Percentiles rank a stretch among this genome's conserved stretches.
These are phyloP conservation scores for Pyricularia grisea DNA, from an alignment of 2,329 filamentous ascomycete genomes.

Conservation along the genomic window DNA sequence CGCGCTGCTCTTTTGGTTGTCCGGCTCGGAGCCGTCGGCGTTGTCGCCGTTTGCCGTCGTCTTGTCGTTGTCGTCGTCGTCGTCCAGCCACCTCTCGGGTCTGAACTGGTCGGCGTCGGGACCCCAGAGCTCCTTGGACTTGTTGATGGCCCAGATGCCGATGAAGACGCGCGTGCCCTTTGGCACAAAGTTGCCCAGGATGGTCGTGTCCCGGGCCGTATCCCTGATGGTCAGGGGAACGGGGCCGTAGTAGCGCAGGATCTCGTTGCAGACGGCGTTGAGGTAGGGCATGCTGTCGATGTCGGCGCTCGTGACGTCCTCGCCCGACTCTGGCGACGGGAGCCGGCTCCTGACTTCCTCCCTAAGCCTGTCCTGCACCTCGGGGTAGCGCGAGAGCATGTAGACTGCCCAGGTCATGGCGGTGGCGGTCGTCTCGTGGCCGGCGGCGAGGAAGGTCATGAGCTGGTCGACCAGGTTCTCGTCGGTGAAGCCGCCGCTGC, in stretches of 20 bases:
- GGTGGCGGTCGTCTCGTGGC: constrained; percentile 71
- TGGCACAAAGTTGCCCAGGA: constrained; percentile 57
- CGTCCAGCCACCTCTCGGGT: constrained; percentile 64
- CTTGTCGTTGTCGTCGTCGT: constrained; percentile 11
- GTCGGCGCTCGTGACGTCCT: constrained; percentile 36
- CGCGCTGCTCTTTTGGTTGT: constrained; percentile 15
- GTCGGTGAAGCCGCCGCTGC: constrained; percentile 66
- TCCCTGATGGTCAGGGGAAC: constrained; percentile 63
- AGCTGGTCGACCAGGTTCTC: constrained; percentile 79
- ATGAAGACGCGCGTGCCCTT: constrained; percentile 63
- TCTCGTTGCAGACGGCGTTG: constrained; percentile 69
- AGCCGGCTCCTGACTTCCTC: constrained; percentile 55
- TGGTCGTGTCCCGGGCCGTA: constrained; percentile 52
- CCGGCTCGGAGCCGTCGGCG: not conserved
- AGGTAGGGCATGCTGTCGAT: constrained; percentile 72
- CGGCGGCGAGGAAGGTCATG: constrained; percentile 82
- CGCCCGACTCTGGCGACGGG: constrained; percentile 32
- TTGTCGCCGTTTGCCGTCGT: constrained; percentile 18
- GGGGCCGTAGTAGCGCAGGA: constrained; percentile 63
- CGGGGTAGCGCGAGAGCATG: constrained; percentile 54
- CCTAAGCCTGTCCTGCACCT: constrained; percentile 58
- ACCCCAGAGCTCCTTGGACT: constrained; percentile 63
- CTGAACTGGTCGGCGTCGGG: constrained; percentile 64
- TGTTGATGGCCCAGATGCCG: constrained; percentile 59
- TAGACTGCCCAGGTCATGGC: constrained; percentile 70